phyloP scores from a whole-genome alignment of 495 filamentous ascomycete species.

The Glarea lozoyensis region DNA sequence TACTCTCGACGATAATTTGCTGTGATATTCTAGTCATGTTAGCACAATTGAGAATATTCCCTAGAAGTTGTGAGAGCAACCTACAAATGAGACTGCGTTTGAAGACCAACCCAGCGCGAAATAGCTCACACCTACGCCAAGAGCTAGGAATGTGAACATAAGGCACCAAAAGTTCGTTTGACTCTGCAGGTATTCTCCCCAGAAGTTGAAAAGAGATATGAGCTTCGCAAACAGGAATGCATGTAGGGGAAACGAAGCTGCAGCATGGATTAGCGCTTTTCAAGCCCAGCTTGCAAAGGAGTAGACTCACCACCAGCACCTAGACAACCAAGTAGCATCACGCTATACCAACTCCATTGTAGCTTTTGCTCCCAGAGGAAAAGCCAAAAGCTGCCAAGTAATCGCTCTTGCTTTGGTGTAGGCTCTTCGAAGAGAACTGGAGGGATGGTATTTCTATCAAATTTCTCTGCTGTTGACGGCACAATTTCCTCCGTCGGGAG shows the following conservation, averaged over 20 bases:
- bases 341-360: slow-evolving; percentile 24
- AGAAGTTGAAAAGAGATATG: slow-evolving; percentile 37
- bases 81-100: slow-evolving; percentile 26
- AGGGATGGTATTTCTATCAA: slow-evolving; percentile 4
- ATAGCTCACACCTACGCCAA: slow-evolving; percentile 31
- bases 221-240: slow-evolving; percentile 42
- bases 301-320: slow-evolving; percentile 39
- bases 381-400: slow-evolving; percentile 10
- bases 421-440: slow-evolving; percentile 32
- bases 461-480: slow-evolving; percentile 1
- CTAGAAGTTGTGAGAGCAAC: slow-evolving; percentile 16
- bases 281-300: neutral
- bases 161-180: slow-evolving; percentile 52
- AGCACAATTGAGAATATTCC: slow-evolving; percentile 3
- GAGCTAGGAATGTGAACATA: slow-evolving; percentile 42
- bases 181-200: slow-evolving; percentile 29
- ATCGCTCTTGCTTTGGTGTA: neutral
- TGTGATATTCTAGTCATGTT: slow-evolving; percentile 22
- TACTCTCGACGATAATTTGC: slow-evolving; percentile 50
- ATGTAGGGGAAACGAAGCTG: slow-evolving; percentile 37
- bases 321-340: slow-evolving; percentile 36
- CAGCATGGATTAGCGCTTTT: slow-evolving; percentile 9
- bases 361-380: slow-evolving; percentile 15
- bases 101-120: slow-evolving; percentile 26
- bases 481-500: neutral